Percentiles rank a stretch among this genome's conserved stretches.
These are phyloP conservation scores for Exophiala xenobiotica DNA, from an alignment of 2,329 filamentous ascomycete genomes.

Conservation along the genomic window DNA sequence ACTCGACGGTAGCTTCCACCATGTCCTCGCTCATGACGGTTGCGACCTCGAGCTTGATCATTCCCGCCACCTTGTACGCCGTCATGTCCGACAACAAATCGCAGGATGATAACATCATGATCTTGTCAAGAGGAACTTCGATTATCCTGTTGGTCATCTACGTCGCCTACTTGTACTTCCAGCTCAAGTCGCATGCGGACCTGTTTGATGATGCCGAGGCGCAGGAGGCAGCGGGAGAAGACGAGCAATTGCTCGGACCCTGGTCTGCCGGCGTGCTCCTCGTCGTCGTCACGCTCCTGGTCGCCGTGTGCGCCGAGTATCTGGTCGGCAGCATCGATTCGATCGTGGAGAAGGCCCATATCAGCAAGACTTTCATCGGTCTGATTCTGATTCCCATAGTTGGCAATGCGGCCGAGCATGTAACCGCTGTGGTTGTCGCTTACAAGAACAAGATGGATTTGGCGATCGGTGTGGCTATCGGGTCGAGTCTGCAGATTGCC, in stretches of 20 bases:
- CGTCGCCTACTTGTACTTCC: conserved; percentile 74
- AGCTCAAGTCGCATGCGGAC: conserved; percentile 70
- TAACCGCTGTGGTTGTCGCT: conserved; percentile 77
- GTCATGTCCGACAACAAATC: conserved; percentile 51
- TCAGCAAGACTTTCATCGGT: conserved; percentile 80
- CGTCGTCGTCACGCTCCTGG: conserved; percentile 67
- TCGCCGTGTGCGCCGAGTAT: conserved; percentile 73
- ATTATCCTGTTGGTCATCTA: conserved; percentile 74
- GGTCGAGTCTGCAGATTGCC: conserved; percentile 79
- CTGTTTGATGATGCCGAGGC: conserved; percentile 60
- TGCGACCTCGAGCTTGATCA: conserved; percentile 73
- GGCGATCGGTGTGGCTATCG: conserved; percentile 77
- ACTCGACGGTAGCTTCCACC: conserved; percentile 51
- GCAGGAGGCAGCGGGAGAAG: conserved; percentile 35
- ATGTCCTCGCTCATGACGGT: conserved; percentile 71
- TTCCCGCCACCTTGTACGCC: conserved; percentile 72
- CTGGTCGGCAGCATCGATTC: conserved; percentile 73
- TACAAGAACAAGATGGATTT: conserved; percentile 67
- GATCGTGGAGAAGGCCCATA: conserved; percentile 66
- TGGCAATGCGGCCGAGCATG: conserved; percentile 77
- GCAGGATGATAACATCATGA: conserved; percentile 59
- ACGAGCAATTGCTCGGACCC: conserved; percentile 58
- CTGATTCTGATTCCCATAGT: conserved; percentile 77
- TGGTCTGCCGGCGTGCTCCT: conserved; percentile 65
- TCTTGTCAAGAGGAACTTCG: conserved; percentile 72